Percentiles rank a stretch among this genome's conserved stretches.
phyloP scores from a whole-genome alignment of 2,329 filamentous ascomycete species.

The Ascosphaera pollenicola region DNA sequence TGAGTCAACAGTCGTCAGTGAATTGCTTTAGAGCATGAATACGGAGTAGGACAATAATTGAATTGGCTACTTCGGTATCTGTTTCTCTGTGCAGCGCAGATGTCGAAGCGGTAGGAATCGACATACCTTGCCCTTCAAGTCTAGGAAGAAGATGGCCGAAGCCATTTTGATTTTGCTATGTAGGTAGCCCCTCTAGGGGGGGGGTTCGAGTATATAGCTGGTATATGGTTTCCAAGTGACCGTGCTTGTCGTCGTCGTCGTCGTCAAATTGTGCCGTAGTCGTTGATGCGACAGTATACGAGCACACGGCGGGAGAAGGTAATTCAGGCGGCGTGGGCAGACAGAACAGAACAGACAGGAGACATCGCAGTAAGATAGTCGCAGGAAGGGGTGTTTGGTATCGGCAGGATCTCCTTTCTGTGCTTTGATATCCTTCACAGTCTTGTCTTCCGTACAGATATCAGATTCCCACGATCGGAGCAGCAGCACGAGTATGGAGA shows the following conservation, averaged over 20 bases:
- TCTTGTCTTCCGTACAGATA: constrained; percentile 1
- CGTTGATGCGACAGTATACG: too few relatives aligned
- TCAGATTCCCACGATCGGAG: constrained; percentile 5
- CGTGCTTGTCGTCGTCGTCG: neutral
- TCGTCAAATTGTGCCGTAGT: too few relatives aligned
- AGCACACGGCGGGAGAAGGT: neutral
- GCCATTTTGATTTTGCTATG: constrained; percentile 60
- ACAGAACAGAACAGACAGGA: constrained; percentile 3
- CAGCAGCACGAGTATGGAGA: neutral
- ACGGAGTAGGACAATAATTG: neutral
- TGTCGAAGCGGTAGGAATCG: neutral
- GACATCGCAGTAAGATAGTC: too few relatives aligned
- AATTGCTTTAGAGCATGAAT: constrained; percentile 1
- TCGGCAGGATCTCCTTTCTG: neutral
- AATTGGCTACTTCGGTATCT: neutral
- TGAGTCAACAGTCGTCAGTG: constrained; percentile 8
- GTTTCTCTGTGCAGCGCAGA: neutral
- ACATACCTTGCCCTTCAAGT: constrained; percentile 95
- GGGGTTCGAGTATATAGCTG: constrained; percentile 2
- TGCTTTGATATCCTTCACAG: constrained; percentile 1
- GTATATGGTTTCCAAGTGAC: constrained; percentile 1
- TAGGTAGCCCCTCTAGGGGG: neutral
- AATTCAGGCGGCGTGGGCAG: constrained; percentile 1
- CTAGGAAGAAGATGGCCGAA: constrained; percentile 93
- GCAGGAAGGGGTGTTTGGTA: too few relatives aligned